phyloP scores from a whole-genome alignment of 2,329 filamentous ascomycete genomes.

The Fusarium caatingaense region DNA sequence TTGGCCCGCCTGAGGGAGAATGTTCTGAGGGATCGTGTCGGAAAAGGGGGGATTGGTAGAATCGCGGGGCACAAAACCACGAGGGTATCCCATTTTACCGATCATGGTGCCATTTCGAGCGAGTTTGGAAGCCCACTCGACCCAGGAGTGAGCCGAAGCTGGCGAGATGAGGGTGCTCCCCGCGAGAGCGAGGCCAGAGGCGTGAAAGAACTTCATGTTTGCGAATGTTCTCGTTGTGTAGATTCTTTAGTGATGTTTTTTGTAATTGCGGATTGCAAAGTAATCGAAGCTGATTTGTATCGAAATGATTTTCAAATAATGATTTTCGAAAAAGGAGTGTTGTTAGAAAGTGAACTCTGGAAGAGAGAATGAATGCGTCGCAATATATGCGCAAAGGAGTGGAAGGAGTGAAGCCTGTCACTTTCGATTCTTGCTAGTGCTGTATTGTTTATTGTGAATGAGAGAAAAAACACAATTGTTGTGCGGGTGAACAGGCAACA shows the following conservation, averaged over 20 bases:
- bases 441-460: constrained; percentile 28
- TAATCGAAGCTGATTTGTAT: constrained; percentile 15
- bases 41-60: constrained; percentile 61
- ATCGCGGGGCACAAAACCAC: constrained; percentile 72
- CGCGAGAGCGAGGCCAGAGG: constrained; percentile 39
- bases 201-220: constrained; percentile 40
- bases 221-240: constrained; percentile 9
- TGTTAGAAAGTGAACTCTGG: constrained; percentile 19
- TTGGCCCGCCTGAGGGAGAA: constrained; percentile 71
- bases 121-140: constrained; percentile 80
- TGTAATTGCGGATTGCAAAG: constrained; percentile 8
- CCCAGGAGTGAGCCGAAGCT: constrained; percentile 78
- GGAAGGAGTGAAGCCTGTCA: constrained; percentile 32
- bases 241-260: constrained; percentile 1
- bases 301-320: constrained; percentile 20
- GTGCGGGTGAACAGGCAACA: constrained; percentile 32
- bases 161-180: constrained; percentile 49
- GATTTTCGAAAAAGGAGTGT: constrained; percentile 25
- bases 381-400: constrained; percentile 33
- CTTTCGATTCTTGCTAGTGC: constrained; percentile 22
- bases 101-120: constrained; percentile 78
- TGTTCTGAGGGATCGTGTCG: constrained; percentile 69
- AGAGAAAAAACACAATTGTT: constrained; percentile 17
- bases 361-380: constrained; percentile 32
- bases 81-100: constrained; percentile 78